Base-by-base conservation (phyloP, 805 yeast species). In the Yamadazyma sp. region DNA sequence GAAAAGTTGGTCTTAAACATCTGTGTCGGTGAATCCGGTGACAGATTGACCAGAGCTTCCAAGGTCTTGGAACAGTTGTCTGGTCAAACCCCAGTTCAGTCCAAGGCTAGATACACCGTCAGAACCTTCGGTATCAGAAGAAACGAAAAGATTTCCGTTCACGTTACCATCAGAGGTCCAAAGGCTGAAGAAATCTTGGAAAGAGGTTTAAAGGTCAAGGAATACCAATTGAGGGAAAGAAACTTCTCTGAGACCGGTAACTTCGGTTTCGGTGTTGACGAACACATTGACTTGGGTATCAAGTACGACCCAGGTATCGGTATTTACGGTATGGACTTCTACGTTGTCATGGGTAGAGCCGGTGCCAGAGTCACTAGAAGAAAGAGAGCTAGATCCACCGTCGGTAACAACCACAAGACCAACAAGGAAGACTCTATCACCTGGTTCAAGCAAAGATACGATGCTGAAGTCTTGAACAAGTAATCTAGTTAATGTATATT, bases 11-110 rank as follows among this genome's bases (percentile, higher is more conserved):
- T 93, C 76, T 86, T 93, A 76, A 93, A 93, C 93, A 93, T 93
- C 78, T 90, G 95, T 77, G 99, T 93, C 75, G 99, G 99, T 80
- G 99, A 93, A 80, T 90, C 97, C 75, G 99, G 99, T 82, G 99
- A 93, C 77, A 86, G 98, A 84, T 88, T 93, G 75, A 93, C 99
- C 80, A 91, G 99, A 86, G 99, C 99, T 63, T 93, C 99, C 70
- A 93, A 93, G 83, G 99, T 93, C 66, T 82, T 93, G 70, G 99
- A 93, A 80, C 99, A 93, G 81, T 85, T 93, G 65, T 91, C 98
- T 60, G 99, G 99, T 90, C 99, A 93, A 80, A 93, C 99, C 65
- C 99, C 99, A 73, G 99, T 93, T 62, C 96, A 87, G 75, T 90
- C 98, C 63, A 93, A 93, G 84, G 99, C 99, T 64, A 87, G 99